Evolutionary conservation across 768 basidiomycete species (phyloP).

Genomic region (Boletus sp.): DNA sequence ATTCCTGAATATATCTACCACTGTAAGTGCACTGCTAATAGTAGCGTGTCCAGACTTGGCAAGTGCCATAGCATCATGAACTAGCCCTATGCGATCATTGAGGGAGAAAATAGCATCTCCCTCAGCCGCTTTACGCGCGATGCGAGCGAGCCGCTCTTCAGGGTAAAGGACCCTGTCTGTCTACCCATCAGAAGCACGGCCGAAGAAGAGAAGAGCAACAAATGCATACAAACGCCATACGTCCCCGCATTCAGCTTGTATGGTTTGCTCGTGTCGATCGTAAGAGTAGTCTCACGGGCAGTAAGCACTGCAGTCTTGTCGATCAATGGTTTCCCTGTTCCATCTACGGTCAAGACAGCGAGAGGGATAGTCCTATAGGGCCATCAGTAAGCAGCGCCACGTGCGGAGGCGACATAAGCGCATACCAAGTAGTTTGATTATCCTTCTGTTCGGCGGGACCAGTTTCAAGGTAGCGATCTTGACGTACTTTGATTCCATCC

Average conservation of each 20-base stretch:
- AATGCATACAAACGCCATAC: constrained; percentile 76
- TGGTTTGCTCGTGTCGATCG: constrained; percentile 67
- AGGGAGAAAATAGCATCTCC: constrained; percentile 62
- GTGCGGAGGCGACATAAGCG: neutral
- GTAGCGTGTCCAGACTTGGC: constrained; percentile 76
- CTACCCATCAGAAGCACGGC: neutral
- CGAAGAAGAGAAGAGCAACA: neutral
- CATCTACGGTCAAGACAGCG: constrained; percentile 60
- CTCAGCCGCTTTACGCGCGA: constrained; percentile 78
- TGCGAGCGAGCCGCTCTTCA: constrained; percentile 69
- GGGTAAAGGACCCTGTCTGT: constrained; percentile 85
- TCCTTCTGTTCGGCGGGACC: constrained; percentile 77
- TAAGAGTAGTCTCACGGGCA: constrained; percentile 62
- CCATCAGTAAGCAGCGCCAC: neutral
- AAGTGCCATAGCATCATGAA: constrained; percentile 78
- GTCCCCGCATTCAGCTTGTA: constrained; percentile 94
- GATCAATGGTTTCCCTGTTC: constrained; percentile 52
- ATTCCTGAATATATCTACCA: constrained; percentile 62
- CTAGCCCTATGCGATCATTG: constrained; percentile 86
- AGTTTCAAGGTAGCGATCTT: constrained; percentile 90
- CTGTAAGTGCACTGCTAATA: constrained; percentile 71
- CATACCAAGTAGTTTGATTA: constrained; percentile 83
- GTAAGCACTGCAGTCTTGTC: constrained; percentile 64
- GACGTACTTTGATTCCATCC: constrained; percentile 72
- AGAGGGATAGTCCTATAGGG: constrained; percentile 75